Conservation (phyloP, 164 flowering plant genomes). For the Chimonanthus salicifolius region DNA sequence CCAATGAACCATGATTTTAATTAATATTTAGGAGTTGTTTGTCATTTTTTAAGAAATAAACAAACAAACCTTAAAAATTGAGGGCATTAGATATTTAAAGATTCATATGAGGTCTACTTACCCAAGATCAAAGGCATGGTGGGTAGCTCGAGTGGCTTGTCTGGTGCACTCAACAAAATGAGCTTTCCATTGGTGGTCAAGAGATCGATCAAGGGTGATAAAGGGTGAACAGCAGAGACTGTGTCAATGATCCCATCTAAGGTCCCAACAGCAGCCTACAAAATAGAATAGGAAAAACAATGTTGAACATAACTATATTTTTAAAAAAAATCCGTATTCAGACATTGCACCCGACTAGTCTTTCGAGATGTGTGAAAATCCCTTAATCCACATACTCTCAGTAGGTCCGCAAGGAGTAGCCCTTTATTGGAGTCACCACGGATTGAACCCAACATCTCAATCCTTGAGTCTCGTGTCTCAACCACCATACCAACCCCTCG, state of each 20-base stretch:
- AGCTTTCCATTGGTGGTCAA: conserved; percentile 45
- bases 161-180: conserved; percentile 39
- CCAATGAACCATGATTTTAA: background rate
- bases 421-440: background rate
- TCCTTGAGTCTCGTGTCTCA: background rate
- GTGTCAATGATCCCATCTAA: conserved; percentile 53
- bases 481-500: no score
- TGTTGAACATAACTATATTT: no score
- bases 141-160: conserved; percentile 42
- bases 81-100: no score
- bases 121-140: conserved; percentile 36
- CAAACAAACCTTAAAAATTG: no score
- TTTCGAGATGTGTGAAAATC: no score
- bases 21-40: background rate
- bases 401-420: background rate
- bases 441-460: background rate
- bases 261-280: conserved; percentile 14
- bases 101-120: conserved; percentile 8
- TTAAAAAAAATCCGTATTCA: no score
- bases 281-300: no score
- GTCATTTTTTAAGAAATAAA: no score
- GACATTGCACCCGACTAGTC: no score
- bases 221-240: conserved; percentile 38
- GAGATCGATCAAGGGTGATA: conserved; percentile 32
- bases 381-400: no score